Percentiles rank a stretch among this genome's conserved stretches.
Conservation (phyloP, 2,329 filamentous ascomycete species). For the Aspergillus uvarum region DNA sequence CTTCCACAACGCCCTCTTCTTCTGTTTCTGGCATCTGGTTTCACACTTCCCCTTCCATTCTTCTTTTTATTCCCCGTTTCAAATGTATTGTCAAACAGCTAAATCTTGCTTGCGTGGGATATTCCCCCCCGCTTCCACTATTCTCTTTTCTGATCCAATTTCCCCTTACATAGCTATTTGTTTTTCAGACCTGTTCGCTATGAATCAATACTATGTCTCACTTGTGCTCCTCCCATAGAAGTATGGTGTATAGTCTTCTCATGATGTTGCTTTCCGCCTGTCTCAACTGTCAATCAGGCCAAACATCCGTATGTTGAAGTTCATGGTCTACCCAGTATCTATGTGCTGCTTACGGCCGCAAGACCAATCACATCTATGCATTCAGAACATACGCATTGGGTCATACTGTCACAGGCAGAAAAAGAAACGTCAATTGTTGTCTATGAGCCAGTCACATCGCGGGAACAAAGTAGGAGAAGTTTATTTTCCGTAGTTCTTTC, state of each 20-base stretch:
- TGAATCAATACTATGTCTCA: neutral
- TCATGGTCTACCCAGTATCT: too few relatives aligned
- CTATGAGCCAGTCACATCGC: constrained; percentile 23
- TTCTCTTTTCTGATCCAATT: neutral
- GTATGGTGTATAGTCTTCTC: too few relatives aligned
- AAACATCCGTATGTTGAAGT: too few relatives aligned
- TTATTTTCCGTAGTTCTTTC: neutral
- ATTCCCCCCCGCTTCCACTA: neutral
- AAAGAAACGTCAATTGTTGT: constrained; percentile 15
- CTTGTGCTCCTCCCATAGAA: neutral
- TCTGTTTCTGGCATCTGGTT: constrained; percentile 17
- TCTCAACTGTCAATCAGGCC: too few relatives aligned
- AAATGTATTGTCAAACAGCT: neutral
- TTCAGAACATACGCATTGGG: neutral
- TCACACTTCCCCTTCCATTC: neutral
- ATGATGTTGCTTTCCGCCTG: too few relatives aligned
- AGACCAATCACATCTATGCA: too few relatives aligned
- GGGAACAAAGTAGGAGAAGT: neutral
- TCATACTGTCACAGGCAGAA: neutral
- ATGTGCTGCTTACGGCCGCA: too few relatives aligned
- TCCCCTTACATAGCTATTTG: constrained; percentile 3
- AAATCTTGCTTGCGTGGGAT: neutral
- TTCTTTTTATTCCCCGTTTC: neutral
- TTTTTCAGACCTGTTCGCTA: neutral
- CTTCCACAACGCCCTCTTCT: neutral